These are phyloP conservation scores for Microthlaspi erraticum DNA, from an alignment of 345 rosid species.

Conservation along the genomic window DNA sequence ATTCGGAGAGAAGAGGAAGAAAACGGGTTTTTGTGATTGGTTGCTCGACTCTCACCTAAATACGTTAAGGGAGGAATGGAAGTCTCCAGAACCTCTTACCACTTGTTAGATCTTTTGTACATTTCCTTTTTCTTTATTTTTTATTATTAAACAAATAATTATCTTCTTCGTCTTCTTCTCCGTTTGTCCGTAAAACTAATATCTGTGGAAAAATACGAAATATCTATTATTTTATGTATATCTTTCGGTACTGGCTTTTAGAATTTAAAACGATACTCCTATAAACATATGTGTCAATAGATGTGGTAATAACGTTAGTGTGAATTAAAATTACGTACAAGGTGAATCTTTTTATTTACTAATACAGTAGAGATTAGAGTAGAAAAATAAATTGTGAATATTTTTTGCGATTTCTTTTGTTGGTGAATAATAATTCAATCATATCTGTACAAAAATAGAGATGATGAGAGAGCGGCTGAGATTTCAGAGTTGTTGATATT, in stretches of 20 bases:
- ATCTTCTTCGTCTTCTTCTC: neutral
- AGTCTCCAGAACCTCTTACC: constrained; percentile 46
- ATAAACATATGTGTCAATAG: no score
- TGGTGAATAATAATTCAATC: neutral
- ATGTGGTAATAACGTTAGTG: no score
- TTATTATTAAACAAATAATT: neutral
- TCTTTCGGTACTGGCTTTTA: no score
- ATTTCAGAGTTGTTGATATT: constrained; percentile 32
- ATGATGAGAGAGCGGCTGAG: constrained; percentile 34
- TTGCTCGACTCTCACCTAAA: neutral
- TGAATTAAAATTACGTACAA: no score
- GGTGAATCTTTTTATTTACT: no score
- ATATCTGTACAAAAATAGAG: neutral
- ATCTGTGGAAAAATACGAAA: no score
- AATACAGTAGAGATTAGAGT: no score
- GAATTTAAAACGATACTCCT: no score
- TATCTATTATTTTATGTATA: no score
- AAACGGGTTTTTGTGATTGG: neutral
- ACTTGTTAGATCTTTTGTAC: constrained; percentile 31
- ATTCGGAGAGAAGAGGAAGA: constrained; percentile 1
- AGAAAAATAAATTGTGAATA: no score
- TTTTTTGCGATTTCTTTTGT: no score
- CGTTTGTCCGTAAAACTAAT: neutral
- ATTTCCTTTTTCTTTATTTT: neutral
- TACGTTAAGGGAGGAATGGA: constrained; percentile 25